Conservation (phyloP, 2,329 filamentous ascomycete genomes). For the Talaromyces sp. region DNA sequence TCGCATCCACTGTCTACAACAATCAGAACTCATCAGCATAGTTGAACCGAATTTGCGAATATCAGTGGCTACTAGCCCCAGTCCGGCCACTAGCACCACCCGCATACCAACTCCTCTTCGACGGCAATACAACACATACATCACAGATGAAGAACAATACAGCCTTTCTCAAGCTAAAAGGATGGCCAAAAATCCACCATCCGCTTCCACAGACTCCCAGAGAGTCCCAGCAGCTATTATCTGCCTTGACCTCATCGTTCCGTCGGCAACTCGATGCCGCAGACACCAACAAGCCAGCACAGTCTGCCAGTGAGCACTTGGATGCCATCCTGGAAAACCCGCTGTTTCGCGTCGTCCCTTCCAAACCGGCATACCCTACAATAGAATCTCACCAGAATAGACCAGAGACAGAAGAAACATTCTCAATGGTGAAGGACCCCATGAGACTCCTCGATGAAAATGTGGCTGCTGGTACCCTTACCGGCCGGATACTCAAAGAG, state of each 20-base stretch:
- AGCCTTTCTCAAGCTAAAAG: conserved; percentile 45
- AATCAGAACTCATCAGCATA: neutral
- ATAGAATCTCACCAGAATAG: conserved; percentile 9
- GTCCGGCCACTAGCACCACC: neutral
- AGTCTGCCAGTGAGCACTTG: conserved; percentile 39
- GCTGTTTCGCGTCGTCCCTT: conserved; percentile 39
- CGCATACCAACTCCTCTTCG: neutral
- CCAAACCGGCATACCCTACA: conserved; percentile 20
- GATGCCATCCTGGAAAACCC: conserved; percentile 41
- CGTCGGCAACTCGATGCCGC: conserved; percentile 56
- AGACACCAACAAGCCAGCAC: conserved; percentile 28
- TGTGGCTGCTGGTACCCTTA: conserved; percentile 37
- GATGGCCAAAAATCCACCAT: conserved; percentile 54
- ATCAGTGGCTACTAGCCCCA: neutral
- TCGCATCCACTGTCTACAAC: neutral
- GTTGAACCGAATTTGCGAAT: neutral
- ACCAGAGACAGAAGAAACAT: neutral
- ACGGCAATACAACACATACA: conserved; percentile 15
- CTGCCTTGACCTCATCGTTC: conserved; percentile 61
- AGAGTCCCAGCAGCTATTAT: conserved; percentile 59
- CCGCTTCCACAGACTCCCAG: conserved; percentile 52
- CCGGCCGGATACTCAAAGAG: conserved; percentile 23
- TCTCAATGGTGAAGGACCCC: conserved; percentile 29
- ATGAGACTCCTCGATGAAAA: conserved; percentile 38
- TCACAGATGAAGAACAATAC: conserved; percentile 52